Conservation (phyloP, 1,139 yeast species). For the Candida glucosophila region DNA sequence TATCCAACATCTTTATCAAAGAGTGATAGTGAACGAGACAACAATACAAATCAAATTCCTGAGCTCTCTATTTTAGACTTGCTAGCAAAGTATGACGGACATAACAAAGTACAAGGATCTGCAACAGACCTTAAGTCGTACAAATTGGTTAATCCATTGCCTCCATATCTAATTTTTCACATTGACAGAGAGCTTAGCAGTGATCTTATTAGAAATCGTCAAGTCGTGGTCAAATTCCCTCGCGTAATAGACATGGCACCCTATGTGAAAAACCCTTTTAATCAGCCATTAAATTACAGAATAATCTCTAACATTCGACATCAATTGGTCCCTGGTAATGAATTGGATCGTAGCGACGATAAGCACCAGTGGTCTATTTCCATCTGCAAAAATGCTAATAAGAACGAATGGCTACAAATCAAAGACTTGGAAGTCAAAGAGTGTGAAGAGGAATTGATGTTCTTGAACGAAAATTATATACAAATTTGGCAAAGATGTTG, state of each 20-base stretch:
- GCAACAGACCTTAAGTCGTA: constrained; percentile 23
- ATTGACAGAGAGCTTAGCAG: constrained; percentile 43
- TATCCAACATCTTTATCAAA: no score
- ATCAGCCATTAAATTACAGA: constrained; percentile 24
- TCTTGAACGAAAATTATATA: constrained; percentile 53
- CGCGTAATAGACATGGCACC: constrained; percentile 33
- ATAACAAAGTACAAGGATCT: constrained; percentile 10
- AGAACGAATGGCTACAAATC: constrained; percentile 49
- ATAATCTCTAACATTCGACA: constrained; percentile 45
- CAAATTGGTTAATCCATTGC: constrained; percentile 31
- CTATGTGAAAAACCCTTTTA: constrained; percentile 10
- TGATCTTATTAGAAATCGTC: constrained; percentile 6
- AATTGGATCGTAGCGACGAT: constrained; percentile 28
- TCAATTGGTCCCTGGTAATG: no score
- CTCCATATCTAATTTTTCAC: constrained; percentile 47
- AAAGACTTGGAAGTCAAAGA: constrained; percentile 39
- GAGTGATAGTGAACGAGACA: constrained; percentile 21
- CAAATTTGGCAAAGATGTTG: constrained; percentile 55
- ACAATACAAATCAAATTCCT: constrained; percentile 42
- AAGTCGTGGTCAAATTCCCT: constrained; percentile 49
- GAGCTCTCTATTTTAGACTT: constrained; percentile 43
- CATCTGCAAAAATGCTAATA: constrained; percentile 19
- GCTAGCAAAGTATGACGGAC: constrained; percentile 36
- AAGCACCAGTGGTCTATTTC: constrained; percentile 44
- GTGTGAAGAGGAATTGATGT: constrained; percentile 51